A percentile compares a stretch with the other conserved stretches of the same genome.
Evolutionary conservation across 768 basidiomycete species (phyloP).

Genomic region (Stropharia rugosoannulata): DNA sequence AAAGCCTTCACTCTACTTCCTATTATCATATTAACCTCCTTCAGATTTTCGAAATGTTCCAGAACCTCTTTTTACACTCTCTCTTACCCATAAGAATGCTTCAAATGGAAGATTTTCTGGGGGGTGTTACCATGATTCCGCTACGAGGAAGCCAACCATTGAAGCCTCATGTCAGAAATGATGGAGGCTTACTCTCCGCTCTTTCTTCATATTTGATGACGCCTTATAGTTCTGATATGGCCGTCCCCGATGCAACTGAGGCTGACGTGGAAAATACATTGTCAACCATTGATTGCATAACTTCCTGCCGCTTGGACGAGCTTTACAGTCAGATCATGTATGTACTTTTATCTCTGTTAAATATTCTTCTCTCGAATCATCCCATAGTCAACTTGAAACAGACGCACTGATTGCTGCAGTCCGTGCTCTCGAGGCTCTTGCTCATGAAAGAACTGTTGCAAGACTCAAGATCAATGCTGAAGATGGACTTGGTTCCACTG

Average conservation of each 20-base stretch:
- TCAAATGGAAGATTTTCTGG: slow-evolving; percentile 98
- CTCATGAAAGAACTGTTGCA: slow-evolving; percentile 87
- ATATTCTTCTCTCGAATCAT: slow-evolving; percentile 1
- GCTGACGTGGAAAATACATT: slow-evolving; percentile 92
- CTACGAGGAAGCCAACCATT: slow-evolving; percentile 73
- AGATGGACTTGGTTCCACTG: slow-evolving; percentile 43
- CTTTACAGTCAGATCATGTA: slow-evolving; percentile 93
- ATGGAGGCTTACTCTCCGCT: slow-evolving; percentile 91
- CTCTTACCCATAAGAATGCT: slow-evolving; percentile 87
- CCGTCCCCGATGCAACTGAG: slow-evolving; percentile 87
- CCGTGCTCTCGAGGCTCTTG: slow-evolving; percentile 84
- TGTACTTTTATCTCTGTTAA: slow-evolving; percentile 27
- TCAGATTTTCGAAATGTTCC: slow-evolving; percentile 98
- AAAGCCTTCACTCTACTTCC: background rate
- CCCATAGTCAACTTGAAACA: slow-evolving; percentile 66
- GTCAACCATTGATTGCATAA: slow-evolving; percentile 93
- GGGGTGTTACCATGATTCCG: slow-evolving; percentile 92
- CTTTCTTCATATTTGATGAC: slow-evolving; percentile 96
- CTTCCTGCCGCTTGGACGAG: slow-evolving; percentile 91
- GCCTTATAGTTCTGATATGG: slow-evolving; percentile 80
- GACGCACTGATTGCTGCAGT: slow-evolving; percentile 84
- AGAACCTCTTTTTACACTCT: slow-evolving; percentile 93
- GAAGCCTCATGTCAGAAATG: slow-evolving; percentile 60
- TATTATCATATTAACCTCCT: slow-evolving; percentile 3
- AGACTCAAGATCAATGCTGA: slow-evolving; percentile 69